Evolutionary conservation across 108 stramenopile genomes (phyloP).

Genomic region (Cyclotella choctawhatcheeana): DNA sequence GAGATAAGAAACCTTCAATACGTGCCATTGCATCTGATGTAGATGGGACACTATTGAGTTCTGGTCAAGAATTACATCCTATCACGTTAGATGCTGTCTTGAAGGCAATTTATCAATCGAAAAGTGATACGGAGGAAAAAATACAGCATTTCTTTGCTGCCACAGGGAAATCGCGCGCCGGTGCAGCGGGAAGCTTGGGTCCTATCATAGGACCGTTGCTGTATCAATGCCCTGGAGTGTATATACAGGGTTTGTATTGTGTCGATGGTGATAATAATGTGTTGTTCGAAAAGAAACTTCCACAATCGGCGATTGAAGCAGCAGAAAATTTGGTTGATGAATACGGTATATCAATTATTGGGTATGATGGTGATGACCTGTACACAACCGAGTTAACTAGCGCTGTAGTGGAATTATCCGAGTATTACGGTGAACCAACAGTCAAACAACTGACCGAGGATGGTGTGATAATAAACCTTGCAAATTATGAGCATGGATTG

Average conservation of each 20-base stretch:
- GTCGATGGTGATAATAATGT: constrained; percentile 78
- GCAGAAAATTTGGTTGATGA: constrained; percentile 71
- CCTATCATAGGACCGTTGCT: constrained; percentile 38
- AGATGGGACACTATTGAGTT: constrained; percentile 83
- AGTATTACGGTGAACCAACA: constrained; percentile 83
- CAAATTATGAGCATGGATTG: constrained; percentile 49
- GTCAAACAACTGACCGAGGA: constrained; percentile 43
- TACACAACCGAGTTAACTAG: constrained; percentile 68
- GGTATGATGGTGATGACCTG: constrained; percentile 86
- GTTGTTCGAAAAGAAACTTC: constrained; percentile 84
- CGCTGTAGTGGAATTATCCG: constrained; percentile 62
- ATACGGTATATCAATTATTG: constrained; percentile 68
- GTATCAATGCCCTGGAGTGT: constrained; percentile 42
- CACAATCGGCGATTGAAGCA: constrained; percentile 51
- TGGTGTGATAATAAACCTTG: constrained; percentile 25
- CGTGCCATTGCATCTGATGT: constrained; percentile 87
- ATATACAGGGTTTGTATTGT: constrained; percentile 88
- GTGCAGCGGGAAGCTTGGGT: constrained; percentile 73
- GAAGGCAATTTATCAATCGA: constrained; percentile 52
- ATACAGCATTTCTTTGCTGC: constrained; percentile 79
- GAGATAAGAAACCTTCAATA: constrained; percentile 36
- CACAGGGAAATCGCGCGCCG: constrained; percentile 85
- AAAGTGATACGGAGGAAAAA: constrained; percentile 20
- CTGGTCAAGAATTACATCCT: constrained; percentile 72
- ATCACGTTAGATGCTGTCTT: constrained; percentile 59